Percentiles rank a stretch among this genome's conserved stretches.
phyloP scores from a whole-genome alignment of 1,139 yeast genomes.

The Lodderomyces pseudojiufengensis region DNA sequence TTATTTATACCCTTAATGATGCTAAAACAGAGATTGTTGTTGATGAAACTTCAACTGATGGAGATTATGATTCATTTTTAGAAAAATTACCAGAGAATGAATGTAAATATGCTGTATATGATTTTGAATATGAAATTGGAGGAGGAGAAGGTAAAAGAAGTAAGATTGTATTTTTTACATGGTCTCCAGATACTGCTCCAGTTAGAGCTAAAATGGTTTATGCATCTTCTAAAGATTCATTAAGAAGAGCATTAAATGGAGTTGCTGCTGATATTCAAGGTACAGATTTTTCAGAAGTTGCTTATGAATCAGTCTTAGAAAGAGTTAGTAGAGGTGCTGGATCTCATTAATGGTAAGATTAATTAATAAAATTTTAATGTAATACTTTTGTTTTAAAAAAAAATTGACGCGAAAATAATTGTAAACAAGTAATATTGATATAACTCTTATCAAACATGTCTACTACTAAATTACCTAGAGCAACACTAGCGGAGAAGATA shows the following conservation, averaged over 20 bases:
- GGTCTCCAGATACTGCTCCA: slow-evolving; percentile 98
- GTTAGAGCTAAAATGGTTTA: slow-evolving; percentile 95
- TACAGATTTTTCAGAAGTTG: slow-evolving; percentile 95
- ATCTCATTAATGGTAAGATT: slow-evolving; percentile 11
- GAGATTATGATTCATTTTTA: slow-evolving; percentile 77
- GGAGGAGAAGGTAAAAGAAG: slow-evolving; percentile 94
- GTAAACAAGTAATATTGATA: too few relatives aligned
- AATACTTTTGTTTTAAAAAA: too few relatives aligned
- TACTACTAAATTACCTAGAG: slow-evolving; percentile 41
- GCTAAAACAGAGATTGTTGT: slow-evolving; percentile 88
- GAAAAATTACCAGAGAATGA: slow-evolving; percentile 91
- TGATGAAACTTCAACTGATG: slow-evolving; percentile 71
- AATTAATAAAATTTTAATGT: too few relatives aligned
- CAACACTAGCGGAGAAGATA: slow-evolving; percentile 56
- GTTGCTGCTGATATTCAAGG: slow-evolving; percentile 94
- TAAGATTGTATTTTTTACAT: slow-evolving; percentile 87
- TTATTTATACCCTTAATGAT: slow-evolving; percentile 77
- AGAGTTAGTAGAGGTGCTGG: slow-evolving; percentile 57
- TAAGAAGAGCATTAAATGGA: slow-evolving; percentile 96
- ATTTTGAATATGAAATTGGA: slow-evolving; percentile 88
- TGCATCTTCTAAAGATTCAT: slow-evolving; percentile 95
- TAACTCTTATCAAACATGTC: too few relatives aligned
- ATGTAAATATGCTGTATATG: slow-evolving; percentile 95
- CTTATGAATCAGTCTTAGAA: slow-evolving; percentile 88
- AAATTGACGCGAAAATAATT: too few relatives aligned